These are phyloP conservation scores for Aspergillus heteromorphus DNA, from an alignment of 495 filamentous ascomycete genomes.

Conservation along the genomic window DNA sequence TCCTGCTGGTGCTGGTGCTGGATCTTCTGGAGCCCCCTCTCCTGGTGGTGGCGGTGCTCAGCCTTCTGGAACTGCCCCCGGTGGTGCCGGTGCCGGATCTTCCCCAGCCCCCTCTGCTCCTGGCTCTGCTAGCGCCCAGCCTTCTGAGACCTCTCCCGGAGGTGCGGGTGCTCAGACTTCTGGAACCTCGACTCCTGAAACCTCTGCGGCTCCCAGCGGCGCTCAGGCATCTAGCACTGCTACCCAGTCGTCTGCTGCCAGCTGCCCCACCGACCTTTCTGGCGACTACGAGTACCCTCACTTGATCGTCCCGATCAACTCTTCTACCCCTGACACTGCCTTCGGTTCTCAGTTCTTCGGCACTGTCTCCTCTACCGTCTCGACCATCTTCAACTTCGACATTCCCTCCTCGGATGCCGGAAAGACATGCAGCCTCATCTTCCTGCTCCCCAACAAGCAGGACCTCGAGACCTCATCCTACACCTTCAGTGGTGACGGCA, in stretches of 20 bases:
- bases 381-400: constrained; percentile 66
- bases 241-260: constrained; percentile 15
- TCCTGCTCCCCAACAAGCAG: constrained; percentile 54
- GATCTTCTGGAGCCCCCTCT: neutral
- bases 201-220: neutral
- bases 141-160: neutral
- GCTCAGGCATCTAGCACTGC: constrained; percentile 9
- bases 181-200: constrained; percentile 1
- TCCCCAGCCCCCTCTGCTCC: neutral
- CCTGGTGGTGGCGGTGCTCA: constrained; percentile 1
- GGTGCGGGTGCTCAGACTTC: neutral
- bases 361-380: constrained; percentile 48
- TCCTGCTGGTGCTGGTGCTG: neutral
- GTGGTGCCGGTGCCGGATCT: neutral
- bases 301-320: constrained; percentile 61
- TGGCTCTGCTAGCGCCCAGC: neutral
- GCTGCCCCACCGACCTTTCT: constrained; percentile 48
- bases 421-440: constrained; percentile 60
- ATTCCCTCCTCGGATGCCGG: constrained; percentile 47
- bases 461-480: constrained; percentile 52
- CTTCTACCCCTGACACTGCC: constrained; percentile 44
- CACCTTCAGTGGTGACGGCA: constrained; percentile 53
- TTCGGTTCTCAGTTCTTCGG: constrained; percentile 52
- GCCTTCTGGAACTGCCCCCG: constrained; percentile 5
- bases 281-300: constrained; percentile 57